Percentiles rank a stretch among this genome's conserved stretches.
phyloP scores from a whole-genome alignment of 2,329 filamentous ascomycete genomes.

The Xylariaceae sp. region DNA sequence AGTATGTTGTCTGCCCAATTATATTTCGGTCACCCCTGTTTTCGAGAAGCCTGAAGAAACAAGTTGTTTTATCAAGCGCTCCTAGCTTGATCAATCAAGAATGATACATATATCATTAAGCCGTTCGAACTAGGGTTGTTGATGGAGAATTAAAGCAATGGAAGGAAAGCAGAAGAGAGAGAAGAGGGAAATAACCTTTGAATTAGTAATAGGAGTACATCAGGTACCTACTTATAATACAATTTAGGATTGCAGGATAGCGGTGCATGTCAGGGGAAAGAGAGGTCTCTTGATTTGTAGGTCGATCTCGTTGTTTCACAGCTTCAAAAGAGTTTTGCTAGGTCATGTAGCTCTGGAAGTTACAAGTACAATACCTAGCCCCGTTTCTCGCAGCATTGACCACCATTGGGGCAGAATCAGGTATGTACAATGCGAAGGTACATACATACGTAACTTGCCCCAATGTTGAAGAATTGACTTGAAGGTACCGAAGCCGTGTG shows the following conservation, averaged over 20 bases:
- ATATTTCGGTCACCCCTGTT: background rate
- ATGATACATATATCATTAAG: background rate
- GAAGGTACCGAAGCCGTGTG: background rate
- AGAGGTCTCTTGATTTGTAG: constrained; percentile 16
- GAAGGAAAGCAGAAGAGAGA: background rate
- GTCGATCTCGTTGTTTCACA: constrained; percentile 24
- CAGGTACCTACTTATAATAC: too few relatives aligned
- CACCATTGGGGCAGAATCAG: background rate
- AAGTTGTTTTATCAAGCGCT: background rate
- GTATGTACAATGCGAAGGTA: too few relatives aligned
- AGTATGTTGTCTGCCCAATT: background rate
- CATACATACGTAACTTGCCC: background rate
- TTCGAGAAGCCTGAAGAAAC: background rate
- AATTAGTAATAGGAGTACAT: too few relatives aligned
- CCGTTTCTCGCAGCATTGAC: background rate
- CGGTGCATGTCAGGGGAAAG: constrained; percentile 1
- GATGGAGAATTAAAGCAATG: background rate
- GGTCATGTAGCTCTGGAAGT: background rate
- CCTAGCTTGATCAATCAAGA: background rate
- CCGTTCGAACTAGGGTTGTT: too few relatives aligned
- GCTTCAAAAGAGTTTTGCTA: constrained; percentile 7
- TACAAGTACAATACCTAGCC: background rate
- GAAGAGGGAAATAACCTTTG: too few relatives aligned
- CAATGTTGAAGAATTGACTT: background rate
- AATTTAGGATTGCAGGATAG: background rate